Evolutionary conservation across 768 basidiomycete species (phyloP).

Genomic region (Hebeloma cylindrosporum): DNA sequence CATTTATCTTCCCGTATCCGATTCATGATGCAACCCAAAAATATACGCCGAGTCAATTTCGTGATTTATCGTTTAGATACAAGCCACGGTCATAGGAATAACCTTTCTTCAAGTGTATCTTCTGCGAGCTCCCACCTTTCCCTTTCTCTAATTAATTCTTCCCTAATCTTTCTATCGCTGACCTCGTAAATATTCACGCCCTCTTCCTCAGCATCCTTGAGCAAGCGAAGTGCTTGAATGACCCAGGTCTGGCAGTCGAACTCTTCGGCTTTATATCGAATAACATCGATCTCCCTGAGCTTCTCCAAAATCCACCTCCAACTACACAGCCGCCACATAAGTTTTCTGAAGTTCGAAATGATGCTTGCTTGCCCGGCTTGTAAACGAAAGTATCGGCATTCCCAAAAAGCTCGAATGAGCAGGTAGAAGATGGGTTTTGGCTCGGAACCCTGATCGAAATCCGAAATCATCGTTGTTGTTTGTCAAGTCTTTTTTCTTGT

Average conservation of each 20-base stretch:
- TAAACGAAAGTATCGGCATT: slow-evolving; percentile 26
- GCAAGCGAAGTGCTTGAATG: slow-evolving; percentile 21
- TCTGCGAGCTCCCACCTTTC: slow-evolving; percentile 13
- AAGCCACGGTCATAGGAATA: too few relatives aligned
- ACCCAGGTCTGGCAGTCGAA: slow-evolving; percentile 32
- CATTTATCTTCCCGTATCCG: too few relatives aligned
- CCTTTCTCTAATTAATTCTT: slow-evolving; percentile 10
- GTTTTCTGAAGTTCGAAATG: slow-evolving; percentile 14
- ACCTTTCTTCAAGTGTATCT: slow-evolving; percentile 6
- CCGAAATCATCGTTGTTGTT: too few relatives aligned
- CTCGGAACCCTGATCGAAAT: too few relatives aligned
- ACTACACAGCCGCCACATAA: slow-evolving; percentile 29
- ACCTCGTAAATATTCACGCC: slow-evolving; percentile 1
- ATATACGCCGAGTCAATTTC: too few relatives aligned
- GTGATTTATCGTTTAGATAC: too few relatives aligned
- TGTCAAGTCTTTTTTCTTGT: too few relatives aligned
- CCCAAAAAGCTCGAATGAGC: slow-evolving; percentile 25
- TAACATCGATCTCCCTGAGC: slow-evolving; percentile 20
- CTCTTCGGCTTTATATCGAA: slow-evolving; percentile 19
- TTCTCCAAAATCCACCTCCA: slow-evolving; percentile 24
- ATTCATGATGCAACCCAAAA: too few relatives aligned
- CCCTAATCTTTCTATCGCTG: slow-evolving; percentile 4
- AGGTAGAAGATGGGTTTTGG: too few relatives aligned
- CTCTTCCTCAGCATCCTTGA: slow-evolving; percentile 16
- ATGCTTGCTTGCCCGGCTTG: slow-evolving; percentile 14